These are phyloP conservation scores for Yamadazyma buinensis DNA, from an alignment of 1,139 yeast species.

Conservation along the genomic window DNA sequence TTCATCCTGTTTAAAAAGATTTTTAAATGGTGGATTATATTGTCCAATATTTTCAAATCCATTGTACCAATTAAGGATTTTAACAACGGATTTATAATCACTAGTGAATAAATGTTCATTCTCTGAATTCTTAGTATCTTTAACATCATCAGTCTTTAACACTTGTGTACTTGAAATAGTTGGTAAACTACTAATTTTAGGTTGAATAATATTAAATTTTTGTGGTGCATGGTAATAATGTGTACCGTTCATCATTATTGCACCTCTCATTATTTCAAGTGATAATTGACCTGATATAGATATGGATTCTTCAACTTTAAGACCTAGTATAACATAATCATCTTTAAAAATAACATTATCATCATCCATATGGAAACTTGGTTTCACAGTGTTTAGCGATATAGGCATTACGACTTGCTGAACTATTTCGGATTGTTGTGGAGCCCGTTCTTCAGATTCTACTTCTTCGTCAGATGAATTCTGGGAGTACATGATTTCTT, in stretches of 20 bases:
- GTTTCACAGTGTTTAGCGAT: constrained; percentile 19
- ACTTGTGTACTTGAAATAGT: constrained; percentile 48
- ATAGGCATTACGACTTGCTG: not conserved
- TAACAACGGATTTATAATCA: constrained; percentile 43
- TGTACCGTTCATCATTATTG: constrained; percentile 50
- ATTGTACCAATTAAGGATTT: constrained; percentile 29
- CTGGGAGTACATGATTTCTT: constrained; percentile 19
- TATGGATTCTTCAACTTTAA: constrained; percentile 45
- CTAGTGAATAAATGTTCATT: constrained; percentile 33
- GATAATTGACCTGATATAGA: constrained; percentile 57
- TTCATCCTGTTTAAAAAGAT: constrained; percentile 27
- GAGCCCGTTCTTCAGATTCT: constrained; percentile 7
- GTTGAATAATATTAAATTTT: constrained; percentile 39
- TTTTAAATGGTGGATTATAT: constrained; percentile 49
- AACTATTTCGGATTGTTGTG: not conserved
- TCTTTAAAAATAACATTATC: constrained; percentile 33
- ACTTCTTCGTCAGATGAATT: constrained; percentile 25
- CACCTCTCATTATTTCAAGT: constrained; percentile 56
- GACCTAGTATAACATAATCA: constrained; percentile 35
- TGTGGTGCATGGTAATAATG: constrained; percentile 39
- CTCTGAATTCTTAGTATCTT: constrained; percentile 19
- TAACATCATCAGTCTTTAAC: constrained; percentile 24
- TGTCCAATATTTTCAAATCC: constrained; percentile 48
- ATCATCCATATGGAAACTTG: constrained; percentile 19
- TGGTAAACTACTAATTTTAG: constrained; percentile 54